Base-by-base conservation (phyloP, 176 grass and related monocot genomes). In the Ensete ventricosum region DNA sequence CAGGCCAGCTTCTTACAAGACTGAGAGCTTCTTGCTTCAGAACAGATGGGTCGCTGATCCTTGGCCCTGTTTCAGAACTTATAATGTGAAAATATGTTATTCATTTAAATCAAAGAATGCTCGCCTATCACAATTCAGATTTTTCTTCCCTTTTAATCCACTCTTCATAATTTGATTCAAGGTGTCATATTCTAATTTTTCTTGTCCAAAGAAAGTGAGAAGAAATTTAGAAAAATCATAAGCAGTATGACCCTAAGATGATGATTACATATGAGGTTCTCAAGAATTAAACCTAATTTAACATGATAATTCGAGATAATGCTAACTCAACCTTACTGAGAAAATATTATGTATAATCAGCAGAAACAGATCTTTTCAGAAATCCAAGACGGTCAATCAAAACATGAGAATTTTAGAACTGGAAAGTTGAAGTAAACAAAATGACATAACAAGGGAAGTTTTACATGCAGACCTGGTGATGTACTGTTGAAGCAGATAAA, bases 401-500 rank as follows among this genome's bases (percentile, higher is more conserved):
- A 11, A 52, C 16, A 70, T 50, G n/a, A 7, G 17, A 49, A 70
- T 34, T 10, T 48, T 52, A 70, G 3, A 43, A 70, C 0, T 51
- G 7, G 8, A 51, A 19, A 34, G 51, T 50, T 14, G 8, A 50
- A 50, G 51, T 14, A 34, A 16, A 43, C 66, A 43, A 49, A 22
- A 48, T 16, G n/a, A 69, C 8, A 49, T 19, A 11, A 14, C 14
- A 9, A 21, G 12, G 11, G 0, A 65, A 65, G 13, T 52, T 64
- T 64, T 25, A 16, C 4, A 25, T 65, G 48, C n/a, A 19, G 52
- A 92, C 90, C 87, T 82, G 90, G 90, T 16, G 78, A 81, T 81
- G 13, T 53, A 11, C 82, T 92, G 57, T 97, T 97, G 82, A 88
- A 97, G 83, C 90, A 93, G 74, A 97, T 88, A 78, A 97, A 97